Evolutionary conservation across 2,329 filamentous ascomycete genomes (phyloP), one percentile per base, ranked within the genome.

Genomic region (Xylaria sp.): DNA sequence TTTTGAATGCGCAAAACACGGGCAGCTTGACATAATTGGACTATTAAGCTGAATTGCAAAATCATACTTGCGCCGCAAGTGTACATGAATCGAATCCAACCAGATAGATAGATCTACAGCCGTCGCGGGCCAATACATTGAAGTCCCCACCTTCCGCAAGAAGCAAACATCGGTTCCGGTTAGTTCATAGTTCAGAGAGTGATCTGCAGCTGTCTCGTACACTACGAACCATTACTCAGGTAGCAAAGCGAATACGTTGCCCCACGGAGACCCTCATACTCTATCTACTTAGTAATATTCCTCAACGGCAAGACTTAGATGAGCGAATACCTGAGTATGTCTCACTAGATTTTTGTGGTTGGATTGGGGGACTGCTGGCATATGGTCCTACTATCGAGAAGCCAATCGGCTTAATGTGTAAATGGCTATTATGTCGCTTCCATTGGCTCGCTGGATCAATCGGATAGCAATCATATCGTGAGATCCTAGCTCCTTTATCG

Each of bases 121-220:
- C n/a, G n/a, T 53, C 48, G 50, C 30, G 23, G 36, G 36, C 39
- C 63, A 60, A 60, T 52, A 65, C 50, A 55, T 13, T 32, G n/a
- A 50, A 41, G 43, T 52, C 46, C 25, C 67, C 67, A 69, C 67
- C 43, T 69, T 69, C 67, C 64, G 13, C 43, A 67, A 67, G 56
- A 58, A 55, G 67, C 12, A 69, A 61, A 64, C 67, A 3, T 63
- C 48, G 10, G 9, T 58, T 66, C 36, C 20, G 63, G 59, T 66
- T 66, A 63, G 63, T n/a, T 43, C 9, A 18, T 4, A 4, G 6
- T 6, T 6, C 28, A n/a, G 12, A 30, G 2, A 12, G 30, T 1
- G 0, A 34, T n/a, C 48, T 32, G 48, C 48, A n/a, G 25, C 8
- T 34, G 25, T 32, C 5, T 6, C n/a, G 30, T 53, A 20, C 30